Evolutionary conservation across 2,329 filamentous ascomycete genomes (phyloP), one percentile per base, ranked within the genome.

Genomic region (Exophiala spinifera): DNA sequence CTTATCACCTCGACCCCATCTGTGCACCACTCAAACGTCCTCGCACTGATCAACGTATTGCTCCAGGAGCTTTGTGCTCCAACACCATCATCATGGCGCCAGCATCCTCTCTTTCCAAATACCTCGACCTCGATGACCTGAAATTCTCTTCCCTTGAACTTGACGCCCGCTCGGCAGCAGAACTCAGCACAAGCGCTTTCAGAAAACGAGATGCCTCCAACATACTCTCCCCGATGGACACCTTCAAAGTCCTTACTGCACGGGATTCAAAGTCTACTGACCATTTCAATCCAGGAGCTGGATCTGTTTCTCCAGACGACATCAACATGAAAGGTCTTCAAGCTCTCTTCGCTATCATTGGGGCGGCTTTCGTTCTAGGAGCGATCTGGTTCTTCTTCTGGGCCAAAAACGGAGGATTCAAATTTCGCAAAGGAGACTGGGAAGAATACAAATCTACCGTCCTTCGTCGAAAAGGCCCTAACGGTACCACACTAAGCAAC

Each of bases 371-470:
- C 67, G 87, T 94, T 20, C 55, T 88, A 3, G 81, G 78, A 0
- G 82, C 80, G 20, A 90, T 97, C 67, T 99, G 94, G 91, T 96
- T 99, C 80, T 97, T 99, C 81, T 95, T 95, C 80, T 95, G 89
- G 88, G 92, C 92, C 53, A 92, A 88, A 74, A 96, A 97, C 65
- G 94, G 94, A 58, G 94, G 94, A 13, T 96, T 97, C 76, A 77
- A 88, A 60, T 97, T 91, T 79, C 81, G 81, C 44, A 76, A 95
- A 60, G 79, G 83, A 33, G 94, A 99, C 72, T 99, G 94, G 92
- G 92, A 97, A 4, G 94, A 99, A 67, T 99, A 99, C 82, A 97
- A 97, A 71, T 87, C 88, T 1, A 96, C 92, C 0, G 94, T 99
- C 1, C 74, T 99, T 43, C 83, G 94, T 39, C 87, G 91, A 49